These are phyloP conservation scores for Ganoderma multipileum DNA, from an alignment of 1,284 basidiomycete species.

Conservation along the genomic window DNA sequence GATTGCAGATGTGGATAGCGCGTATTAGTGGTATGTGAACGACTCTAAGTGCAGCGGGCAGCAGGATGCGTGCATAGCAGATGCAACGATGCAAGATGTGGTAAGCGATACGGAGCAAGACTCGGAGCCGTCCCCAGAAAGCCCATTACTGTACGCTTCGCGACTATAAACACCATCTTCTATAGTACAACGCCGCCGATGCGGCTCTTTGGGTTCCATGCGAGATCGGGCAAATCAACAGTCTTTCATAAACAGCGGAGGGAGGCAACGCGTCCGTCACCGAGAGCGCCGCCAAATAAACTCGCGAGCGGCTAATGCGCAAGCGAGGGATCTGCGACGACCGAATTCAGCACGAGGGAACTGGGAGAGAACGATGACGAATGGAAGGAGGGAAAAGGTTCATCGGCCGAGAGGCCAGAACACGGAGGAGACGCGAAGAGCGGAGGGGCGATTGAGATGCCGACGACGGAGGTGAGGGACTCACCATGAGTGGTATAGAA, in stretches of 20 bases:
- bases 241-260: not conserved
- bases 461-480: conserved; percentile 12
- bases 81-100: conserved; percentile 13
- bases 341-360: conserved; percentile 19
- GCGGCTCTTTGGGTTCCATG: conserved; percentile 26
- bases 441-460: not conserved
- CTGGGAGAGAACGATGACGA: conserved; percentile 11
- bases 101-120: conserved; percentile 21
- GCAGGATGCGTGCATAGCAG: conserved; percentile 26
- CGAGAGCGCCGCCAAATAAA: not conserved
- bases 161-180: conserved; percentile 26
- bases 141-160: conserved; percentile 30
- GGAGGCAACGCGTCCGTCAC: not conserved
- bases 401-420: conserved; percentile 9
- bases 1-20: conserved; percentile 22
- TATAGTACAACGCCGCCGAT: conserved; percentile 29
- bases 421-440: conserved; percentile 6
- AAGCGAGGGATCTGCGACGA: conserved; percentile 26
- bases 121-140: conserved; percentile 11
- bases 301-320: conserved; percentile 17
- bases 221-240: conserved; percentile 12
- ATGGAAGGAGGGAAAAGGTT: conserved; percentile 19
- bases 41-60: conserved; percentile 17
- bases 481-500: conserved; percentile 35
- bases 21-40: conserved; percentile 9